These are phyloP conservation scores for Astrothelium subdiscretum DNA, from an alignment of 495 filamentous ascomycete species.

Conservation along the genomic window DNA sequence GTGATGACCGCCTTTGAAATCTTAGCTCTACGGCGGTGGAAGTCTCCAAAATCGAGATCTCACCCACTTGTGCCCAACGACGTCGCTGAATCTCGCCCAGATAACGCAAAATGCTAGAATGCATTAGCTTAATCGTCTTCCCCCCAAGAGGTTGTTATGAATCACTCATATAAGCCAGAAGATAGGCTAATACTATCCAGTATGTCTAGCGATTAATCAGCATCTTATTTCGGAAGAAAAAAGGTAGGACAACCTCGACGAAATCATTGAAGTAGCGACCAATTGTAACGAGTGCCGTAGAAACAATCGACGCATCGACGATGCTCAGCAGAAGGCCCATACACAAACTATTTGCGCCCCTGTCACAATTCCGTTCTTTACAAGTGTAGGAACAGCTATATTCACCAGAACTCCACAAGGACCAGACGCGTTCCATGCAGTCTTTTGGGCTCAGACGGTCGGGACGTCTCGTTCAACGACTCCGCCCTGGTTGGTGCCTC, in stretches of 20 bases:
- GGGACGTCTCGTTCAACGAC: background rate
- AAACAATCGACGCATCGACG: slow-evolving; percentile 8
- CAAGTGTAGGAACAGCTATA: background rate
- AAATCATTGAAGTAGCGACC: slow-evolving; percentile 6
- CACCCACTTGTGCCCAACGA: slow-evolving; percentile 5
- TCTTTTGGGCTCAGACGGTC: background rate
- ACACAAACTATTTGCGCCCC: background rate
- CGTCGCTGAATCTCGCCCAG: slow-evolving; percentile 7
- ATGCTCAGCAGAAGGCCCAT: slow-evolving; percentile 7
- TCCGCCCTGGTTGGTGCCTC: background rate
- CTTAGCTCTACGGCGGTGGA: background rate
- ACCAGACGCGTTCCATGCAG: background rate
- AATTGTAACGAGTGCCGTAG: slow-evolving; percentile 7
- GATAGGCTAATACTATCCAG: slow-evolving; percentile 7
- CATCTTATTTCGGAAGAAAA: background rate
- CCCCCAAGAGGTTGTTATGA: background rate
- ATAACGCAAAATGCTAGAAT: slow-evolving; percentile 3
- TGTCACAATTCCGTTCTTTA: background rate
- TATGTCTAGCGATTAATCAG: slow-evolving; percentile 3
- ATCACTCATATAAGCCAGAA: slow-evolving; percentile 6
- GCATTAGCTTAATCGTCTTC: background rate
- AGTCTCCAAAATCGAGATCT: background rate
- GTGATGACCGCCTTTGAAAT: background rate
- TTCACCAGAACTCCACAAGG: background rate
- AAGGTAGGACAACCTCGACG: background rate